phyloP scores from a whole-genome alignment of 306 rosid species.

The Cercis canadensis region DNA sequence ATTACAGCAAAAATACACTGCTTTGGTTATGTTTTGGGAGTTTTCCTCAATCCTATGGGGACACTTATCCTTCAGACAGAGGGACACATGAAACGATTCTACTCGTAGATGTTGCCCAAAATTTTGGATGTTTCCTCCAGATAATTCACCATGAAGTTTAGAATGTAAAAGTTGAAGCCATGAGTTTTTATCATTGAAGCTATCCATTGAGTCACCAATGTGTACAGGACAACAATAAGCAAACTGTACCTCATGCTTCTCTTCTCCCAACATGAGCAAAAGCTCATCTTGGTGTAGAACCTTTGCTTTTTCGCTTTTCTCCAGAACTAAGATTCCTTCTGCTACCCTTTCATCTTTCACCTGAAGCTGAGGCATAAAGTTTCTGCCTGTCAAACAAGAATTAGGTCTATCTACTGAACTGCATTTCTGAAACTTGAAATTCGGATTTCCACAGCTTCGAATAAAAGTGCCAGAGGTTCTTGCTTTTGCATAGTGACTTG shows the following conservation, averaged over 20 bases:
- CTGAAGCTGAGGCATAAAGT: slow-evolving; percentile 45
- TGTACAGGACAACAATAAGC: slow-evolving; percentile 50
- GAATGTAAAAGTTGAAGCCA: slow-evolving; percentile 45
- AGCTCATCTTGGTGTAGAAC: slow-evolving; percentile 74
- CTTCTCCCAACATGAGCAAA: slow-evolving; percentile 60
- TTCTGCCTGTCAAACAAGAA: slow-evolving; percentile 34
- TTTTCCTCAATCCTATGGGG: slow-evolving; percentile 50
- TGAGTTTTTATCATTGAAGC: slow-evolving; percentile 21
- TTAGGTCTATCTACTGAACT: slow-evolving; percentile 36
- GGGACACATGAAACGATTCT: slow-evolving; percentile 47
- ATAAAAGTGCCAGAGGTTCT: slow-evolving; percentile 59
- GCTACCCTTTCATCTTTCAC: slow-evolving; percentile 75
- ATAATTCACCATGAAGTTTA: slow-evolving; percentile 41
- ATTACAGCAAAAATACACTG: slow-evolving; percentile 51
- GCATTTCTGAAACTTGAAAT: slow-evolving; percentile 67
- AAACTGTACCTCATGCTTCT: slow-evolving; percentile 52
- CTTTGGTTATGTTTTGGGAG: slow-evolving; percentile 13
- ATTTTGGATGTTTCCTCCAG: slow-evolving; percentile 47
- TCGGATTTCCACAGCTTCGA: slow-evolving; percentile 64
- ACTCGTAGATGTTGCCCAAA: slow-evolving; percentile 53
- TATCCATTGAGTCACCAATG: slow-evolving; percentile 36
- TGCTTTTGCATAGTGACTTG: slow-evolving; percentile 61
- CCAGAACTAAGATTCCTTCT: slow-evolving; percentile 71
- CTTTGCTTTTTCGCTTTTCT: slow-evolving; percentile 59
- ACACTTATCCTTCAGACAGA: slow-evolving; percentile 53